phyloP scores from a whole-genome alignment of 371 early-diverging fungal species.

The Haplosporangium sp. region DNA sequence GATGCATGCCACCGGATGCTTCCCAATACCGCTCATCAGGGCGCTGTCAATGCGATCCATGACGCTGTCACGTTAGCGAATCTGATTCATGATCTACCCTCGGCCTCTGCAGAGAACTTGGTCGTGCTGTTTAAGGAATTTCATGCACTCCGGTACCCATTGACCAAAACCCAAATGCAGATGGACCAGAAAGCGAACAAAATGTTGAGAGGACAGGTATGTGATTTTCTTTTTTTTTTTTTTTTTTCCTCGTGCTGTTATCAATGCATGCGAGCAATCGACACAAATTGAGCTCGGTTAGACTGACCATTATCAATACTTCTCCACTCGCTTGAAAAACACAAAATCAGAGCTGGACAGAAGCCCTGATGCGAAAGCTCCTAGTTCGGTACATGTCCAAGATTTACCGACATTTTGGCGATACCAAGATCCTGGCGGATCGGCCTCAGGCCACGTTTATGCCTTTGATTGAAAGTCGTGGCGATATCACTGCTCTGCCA shows the following conservation, averaged over 20 bases:
- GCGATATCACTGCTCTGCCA: constrained; percentile 10
- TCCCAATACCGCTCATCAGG: constrained; percentile 35
- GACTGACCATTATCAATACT: no score
- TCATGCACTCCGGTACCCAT: constrained; percentile 21
- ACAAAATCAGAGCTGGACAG: constrained; percentile 21
- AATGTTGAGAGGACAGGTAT: constrained; percentile 22
- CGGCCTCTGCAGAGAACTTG: constrained; percentile 19
- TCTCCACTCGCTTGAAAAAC: no score
- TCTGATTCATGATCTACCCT: constrained; percentile 21
- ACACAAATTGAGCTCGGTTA: no score
- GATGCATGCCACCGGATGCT: constrained; percentile 35
- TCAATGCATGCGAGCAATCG: no score
- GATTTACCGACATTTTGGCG: constrained; percentile 29
- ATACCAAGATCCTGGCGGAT: constrained; percentile 21
- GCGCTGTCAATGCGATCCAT: constrained; percentile 19
- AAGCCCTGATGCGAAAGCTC: constrained; percentile 21
- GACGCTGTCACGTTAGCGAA: constrained; percentile 30
- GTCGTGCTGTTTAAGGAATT: constrained; percentile 30
- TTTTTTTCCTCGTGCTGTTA: background rate
- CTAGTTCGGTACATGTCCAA: constrained; percentile 30
- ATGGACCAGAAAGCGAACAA: constrained; percentile 16
- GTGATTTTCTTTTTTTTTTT: background rate
- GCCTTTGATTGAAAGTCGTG: constrained; percentile 16
- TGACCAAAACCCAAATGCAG: constrained; percentile 25
- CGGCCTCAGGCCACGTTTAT: constrained; percentile 31